phyloP scores from a whole-genome alignment of 1,139 yeast genomes.

The Diutina ranongensis region DNA sequence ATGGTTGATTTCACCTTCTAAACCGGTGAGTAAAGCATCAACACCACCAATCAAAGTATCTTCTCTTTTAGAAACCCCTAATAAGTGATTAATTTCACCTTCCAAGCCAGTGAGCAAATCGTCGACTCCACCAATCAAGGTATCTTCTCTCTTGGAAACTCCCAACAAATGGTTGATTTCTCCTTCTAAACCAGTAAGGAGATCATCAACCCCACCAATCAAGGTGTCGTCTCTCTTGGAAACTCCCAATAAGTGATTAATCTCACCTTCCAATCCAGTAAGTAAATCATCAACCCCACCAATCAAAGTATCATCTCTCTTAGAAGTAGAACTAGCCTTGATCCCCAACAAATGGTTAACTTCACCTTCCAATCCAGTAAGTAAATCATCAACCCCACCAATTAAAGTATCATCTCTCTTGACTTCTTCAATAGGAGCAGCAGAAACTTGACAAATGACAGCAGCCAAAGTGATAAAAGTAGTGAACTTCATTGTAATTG shows the following conservation, averaged over 20 bases:
- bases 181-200: background rate
- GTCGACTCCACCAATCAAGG: background rate
- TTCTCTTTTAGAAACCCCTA: background rate
- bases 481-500: background rate
- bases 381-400: background rate
- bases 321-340: background rate
- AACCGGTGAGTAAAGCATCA: background rate
- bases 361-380: background rate
- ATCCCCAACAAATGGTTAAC: background rate
- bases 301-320: background rate
- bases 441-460: background rate
- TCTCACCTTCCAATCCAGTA: background rate
- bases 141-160: background rate
- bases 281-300: background rate
- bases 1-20: conserved; percentile 1
- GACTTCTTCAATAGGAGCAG: background rate
- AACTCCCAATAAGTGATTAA: background rate
- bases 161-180: background rate
- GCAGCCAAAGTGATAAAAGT: background rate
- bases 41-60: background rate
- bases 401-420: background rate
- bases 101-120: background rate
- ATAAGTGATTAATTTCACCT: background rate
- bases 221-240: background rate
- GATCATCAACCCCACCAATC: background rate